These are phyloP conservation scores for Cyberlindnera lachancei DNA, from an alignment of 805 yeast species.

Conservation along the genomic window DNA sequence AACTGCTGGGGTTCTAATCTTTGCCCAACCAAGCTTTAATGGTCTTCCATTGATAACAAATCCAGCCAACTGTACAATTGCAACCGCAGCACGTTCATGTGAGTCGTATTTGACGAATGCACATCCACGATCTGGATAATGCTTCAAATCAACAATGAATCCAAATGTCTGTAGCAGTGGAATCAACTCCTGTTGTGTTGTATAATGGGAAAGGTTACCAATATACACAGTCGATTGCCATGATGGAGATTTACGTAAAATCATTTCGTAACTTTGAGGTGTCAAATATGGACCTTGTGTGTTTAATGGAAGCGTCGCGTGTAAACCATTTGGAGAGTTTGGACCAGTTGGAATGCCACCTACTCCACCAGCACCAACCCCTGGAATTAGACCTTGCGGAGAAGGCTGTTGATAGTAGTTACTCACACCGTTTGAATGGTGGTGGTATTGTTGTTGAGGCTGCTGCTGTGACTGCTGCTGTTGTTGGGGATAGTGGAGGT, in stretches of 20 bases:
- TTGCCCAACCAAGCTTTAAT: slow-evolving; percentile 84
- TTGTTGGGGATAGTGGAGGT: too few species aligned
- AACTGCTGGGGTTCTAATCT: slow-evolving; percentile 38
- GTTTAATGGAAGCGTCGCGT: neutral
- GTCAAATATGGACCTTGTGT: slow-evolving; percentile 10
- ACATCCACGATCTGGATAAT: slow-evolving; percentile 76
- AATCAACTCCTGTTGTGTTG: slow-evolving; percentile 64
- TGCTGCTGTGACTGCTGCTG: too few species aligned
- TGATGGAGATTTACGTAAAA: slow-evolving; percentile 69
- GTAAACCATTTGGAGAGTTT: too few species aligned
- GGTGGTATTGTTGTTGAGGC: too few species aligned
- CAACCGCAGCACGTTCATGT: slow-evolving; percentile 84
- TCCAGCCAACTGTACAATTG: slow-evolving; percentile 73
- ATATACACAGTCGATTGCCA: slow-evolving; percentile 84
- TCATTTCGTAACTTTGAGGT: slow-evolving; percentile 60
- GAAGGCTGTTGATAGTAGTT: slow-evolving; percentile 3
- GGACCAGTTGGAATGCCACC: neutral
- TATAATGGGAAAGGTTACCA: slow-evolving; percentile 76
- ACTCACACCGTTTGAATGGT: slow-evolving; percentile 1
- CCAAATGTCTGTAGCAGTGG: slow-evolving; percentile 77
- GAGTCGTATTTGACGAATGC: slow-evolving; percentile 84
- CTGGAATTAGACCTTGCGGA: slow-evolving; percentile 1
- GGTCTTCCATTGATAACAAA: slow-evolving; percentile 69
- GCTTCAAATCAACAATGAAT: slow-evolving; percentile 70
- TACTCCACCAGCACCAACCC: slow-evolving; percentile 2